Evolutionary conservation across 495 filamentous ascomycete species (phyloP).

Genomic region (Pyronema domesticum): DNA sequence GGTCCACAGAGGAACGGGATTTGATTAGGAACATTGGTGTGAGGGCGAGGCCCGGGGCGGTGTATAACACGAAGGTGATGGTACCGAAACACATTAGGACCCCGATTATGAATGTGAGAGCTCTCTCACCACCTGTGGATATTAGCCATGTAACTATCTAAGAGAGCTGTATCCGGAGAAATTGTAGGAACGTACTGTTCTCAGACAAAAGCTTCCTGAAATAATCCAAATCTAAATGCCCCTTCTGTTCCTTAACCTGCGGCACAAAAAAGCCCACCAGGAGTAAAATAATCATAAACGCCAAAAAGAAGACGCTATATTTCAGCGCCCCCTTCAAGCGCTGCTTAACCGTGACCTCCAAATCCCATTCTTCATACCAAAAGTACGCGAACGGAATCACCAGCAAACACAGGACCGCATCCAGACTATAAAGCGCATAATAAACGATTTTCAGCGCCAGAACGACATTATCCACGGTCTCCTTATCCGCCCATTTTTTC

Average conservation of each 20-base stretch:
- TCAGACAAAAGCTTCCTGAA: conserved; percentile 70
- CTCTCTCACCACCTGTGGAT: conserved; percentile 61
- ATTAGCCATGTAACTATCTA: neutral
- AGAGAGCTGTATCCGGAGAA: conserved; percentile 1
- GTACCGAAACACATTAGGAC: conserved; percentile 72
- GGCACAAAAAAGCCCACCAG: conserved; percentile 87
- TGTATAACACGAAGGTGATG: conserved; percentile 71
- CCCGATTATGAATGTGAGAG: conserved; percentile 72
- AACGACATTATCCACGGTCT: conserved; percentile 56
- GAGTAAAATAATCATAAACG: conserved; percentile 65
- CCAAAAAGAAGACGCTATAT: conserved; percentile 73
- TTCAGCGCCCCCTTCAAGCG: conserved; percentile 71
- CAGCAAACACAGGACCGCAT: conserved; percentile 77
- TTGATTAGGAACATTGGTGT: conserved; percentile 82
- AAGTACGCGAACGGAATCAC: conserved; percentile 94
- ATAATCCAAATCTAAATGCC: conserved; percentile 60
- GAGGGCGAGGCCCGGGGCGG: conserved; percentile 71
- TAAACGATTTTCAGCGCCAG: conserved; percentile 73
- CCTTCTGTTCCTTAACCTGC: conserved; percentile 42
- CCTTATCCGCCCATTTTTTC: conserved; percentile 83
- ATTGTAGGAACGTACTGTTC: conserved; percentile 42
- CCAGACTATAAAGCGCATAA: conserved; percentile 78
- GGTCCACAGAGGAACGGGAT: conserved; percentile 64
- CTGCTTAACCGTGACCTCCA: conserved; percentile 53
- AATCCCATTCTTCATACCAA: conserved; percentile 66